These are phyloP conservation scores for Halophytophthora polymorphica DNA, from an alignment of 352 stramenopile genomes.

Conservation along the genomic window DNA sequence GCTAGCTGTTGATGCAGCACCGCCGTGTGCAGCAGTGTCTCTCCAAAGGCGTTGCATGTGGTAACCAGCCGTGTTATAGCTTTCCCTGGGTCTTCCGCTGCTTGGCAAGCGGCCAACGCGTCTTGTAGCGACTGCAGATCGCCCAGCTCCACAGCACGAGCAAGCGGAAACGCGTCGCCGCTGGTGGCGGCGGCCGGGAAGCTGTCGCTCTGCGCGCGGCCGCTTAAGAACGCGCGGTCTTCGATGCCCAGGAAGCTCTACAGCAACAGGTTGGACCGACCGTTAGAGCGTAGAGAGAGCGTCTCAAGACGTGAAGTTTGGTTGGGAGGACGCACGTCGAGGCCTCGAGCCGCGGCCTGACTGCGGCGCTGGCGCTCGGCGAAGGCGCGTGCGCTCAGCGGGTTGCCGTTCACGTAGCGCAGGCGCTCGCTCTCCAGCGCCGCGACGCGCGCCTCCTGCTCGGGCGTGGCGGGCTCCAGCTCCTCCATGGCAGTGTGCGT, in stretches of 20 bases:
- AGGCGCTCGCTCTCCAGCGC: constrained; percentile 36
- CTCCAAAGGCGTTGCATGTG: constrained; percentile 42
- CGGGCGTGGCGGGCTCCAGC: constrained; percentile 16
- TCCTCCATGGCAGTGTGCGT: constrained; percentile 31
- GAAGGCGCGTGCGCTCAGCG: constrained; percentile 39
- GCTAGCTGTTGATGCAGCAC: constrained; percentile 52
- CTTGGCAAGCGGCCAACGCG: constrained; percentile 6
- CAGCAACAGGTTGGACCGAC: not conserved
- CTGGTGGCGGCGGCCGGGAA: constrained; percentile 32
- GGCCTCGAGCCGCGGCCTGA: not conserved
- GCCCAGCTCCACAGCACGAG: constrained; percentile 59
- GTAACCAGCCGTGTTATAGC: constrained; percentile 4
- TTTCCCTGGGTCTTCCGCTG: not conserved
- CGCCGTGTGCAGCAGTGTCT: constrained; percentile 66
- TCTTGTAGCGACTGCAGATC: constrained; percentile 29
- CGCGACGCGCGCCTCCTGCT: constrained; percentile 24
- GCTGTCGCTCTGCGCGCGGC: constrained; percentile 16
- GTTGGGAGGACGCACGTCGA: constrained; percentile 22
- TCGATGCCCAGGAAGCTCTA: constrained; percentile 46
- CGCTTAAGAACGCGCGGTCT: constrained; percentile 48
- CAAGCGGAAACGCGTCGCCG: constrained; percentile 31
- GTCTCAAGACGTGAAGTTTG: not conserved
- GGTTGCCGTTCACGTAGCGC: constrained; percentile 35
- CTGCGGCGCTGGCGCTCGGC: constrained; percentile 17
- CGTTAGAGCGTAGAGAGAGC: not conserved